Base-by-base conservation (phyloP, 116 monocot genomes). In the Cymodocea nodosa region DNA sequence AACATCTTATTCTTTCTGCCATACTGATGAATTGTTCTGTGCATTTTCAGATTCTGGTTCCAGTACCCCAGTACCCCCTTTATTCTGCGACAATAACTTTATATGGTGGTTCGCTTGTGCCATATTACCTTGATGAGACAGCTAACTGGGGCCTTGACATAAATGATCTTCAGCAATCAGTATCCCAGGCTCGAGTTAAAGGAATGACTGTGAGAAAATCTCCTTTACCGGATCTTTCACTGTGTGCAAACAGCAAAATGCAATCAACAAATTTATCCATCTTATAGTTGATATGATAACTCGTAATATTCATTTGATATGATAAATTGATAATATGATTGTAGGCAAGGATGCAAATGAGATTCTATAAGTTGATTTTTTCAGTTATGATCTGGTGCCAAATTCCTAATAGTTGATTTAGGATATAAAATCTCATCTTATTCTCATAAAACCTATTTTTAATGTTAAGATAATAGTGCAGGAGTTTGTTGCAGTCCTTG, bases 21-120 rank as follows among this genome's bases (percentile, higher is more conserved):
- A 25, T 8, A 55, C 30, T 65, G 5, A 20, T 65, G 25, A 50
- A 15, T 23, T 22, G 24, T 20, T 20, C 22, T 65, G 2, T 65
- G 65, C 51, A 50, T 30, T 14, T 65, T 65, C 65, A 98, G 98
- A 89, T 98, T 74, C 76, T 98, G 56, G 98, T 98, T 59, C 98
- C 98, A 53, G 98, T 98, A 56, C 98, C 98, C 39, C 98, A 98
- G 63, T 98, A 98, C 60, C 98, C 98, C 13, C 92, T 98, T 69
- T 98, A 98, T 84, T 98, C 98, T 22, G 92, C 98, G 69, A 67
- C 98, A 73, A 98, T 98, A 74, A 70, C 81, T 17, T 75, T 98
- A 60, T 84, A 23, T 79, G 98, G 98, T 65, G 98, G 98, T 64
- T 78, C 92, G 36, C 86, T 98, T 71, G 89, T 98, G 35, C 92